Percentiles rank a stretch among this genome's conserved stretches.
phyloP scores from a whole-genome alignment of 225 moss, liverwort and hornwort genomes.

The Bryum argenteum region DNA sequence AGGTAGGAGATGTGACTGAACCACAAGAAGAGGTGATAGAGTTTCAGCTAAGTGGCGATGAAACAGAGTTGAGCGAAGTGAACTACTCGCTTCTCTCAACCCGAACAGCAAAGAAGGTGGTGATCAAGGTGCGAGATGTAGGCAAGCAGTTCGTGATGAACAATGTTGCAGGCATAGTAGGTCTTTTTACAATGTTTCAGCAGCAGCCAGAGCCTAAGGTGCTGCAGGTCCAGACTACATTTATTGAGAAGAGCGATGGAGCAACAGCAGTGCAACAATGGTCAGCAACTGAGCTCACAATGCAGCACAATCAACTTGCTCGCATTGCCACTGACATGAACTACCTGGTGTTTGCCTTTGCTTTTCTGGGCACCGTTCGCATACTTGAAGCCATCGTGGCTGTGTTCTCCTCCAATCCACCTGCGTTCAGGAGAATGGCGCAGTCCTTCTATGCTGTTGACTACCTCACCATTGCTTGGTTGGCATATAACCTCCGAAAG shows the following conservation, averaged over 20 bases:
- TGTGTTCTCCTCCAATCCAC: slow-evolving; percentile 48
- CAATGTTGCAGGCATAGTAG: slow-evolving; percentile 39
- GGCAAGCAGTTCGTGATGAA: slow-evolving; percentile 49
- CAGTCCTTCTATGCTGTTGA: slow-evolving; percentile 51
- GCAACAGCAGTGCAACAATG: slow-evolving; percentile 45
- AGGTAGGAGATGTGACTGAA: slow-evolving; percentile 1
- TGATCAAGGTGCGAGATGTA: slow-evolving; percentile 37
- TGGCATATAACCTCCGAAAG: slow-evolving; percentile 51
- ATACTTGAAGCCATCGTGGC: slow-evolving; percentile 42
- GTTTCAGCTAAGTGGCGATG: slow-evolving; percentile 48
- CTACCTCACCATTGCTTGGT: slow-evolving; percentile 56
- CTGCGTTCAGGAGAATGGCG: slow-evolving; percentile 36
- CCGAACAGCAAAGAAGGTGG: slow-evolving; percentile 33
- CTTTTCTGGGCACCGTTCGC: slow-evolving; percentile 50
- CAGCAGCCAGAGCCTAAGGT: slow-evolving; percentile 41
- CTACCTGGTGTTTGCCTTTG: slow-evolving; percentile 56
- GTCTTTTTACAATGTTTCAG: slow-evolving; percentile 44
- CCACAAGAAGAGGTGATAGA: slow-evolving; percentile 32
- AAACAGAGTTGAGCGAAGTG: slow-evolving; percentile 43
- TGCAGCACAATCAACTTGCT: slow-evolving; percentile 51
- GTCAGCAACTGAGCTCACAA: slow-evolving; percentile 63
- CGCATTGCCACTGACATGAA: slow-evolving; percentile 54
- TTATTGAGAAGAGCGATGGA: slow-evolving; percentile 47
- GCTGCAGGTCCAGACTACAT: slow-evolving; percentile 31
- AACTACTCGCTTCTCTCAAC: slow-evolving; percentile 38